A percentile compares a stretch with the other conserved stretches of the same genome.
phyloP scores from a whole-genome alignment of 768 basidiomycete species.

The Termitomyces sp. region DNA sequence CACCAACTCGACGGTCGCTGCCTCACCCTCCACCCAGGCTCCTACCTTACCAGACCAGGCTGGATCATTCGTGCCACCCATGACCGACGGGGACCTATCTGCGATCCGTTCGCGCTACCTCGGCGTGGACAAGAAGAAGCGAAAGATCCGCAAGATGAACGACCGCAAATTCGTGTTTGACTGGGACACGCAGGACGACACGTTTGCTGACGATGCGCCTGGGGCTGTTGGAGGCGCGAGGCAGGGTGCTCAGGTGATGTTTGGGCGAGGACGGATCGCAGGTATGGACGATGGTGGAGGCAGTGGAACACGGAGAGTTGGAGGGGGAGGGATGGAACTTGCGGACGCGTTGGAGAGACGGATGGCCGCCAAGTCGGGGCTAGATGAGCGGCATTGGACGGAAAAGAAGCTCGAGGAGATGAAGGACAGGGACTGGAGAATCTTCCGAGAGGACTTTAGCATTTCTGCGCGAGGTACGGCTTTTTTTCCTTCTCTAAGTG shows the following conservation, averaged over 20 bases:
- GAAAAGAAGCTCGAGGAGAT: conserved; percentile 91
- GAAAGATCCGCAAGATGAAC: conserved; percentile 90
- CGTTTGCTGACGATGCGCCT: conserved; percentile 74
- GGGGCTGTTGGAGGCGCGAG: conserved; percentile 62
- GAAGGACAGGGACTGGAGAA: conserved; percentile 98
- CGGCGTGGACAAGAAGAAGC: conserved; percentile 91
- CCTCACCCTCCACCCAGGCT: conserved; percentile 44
- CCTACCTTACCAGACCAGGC: conserved; percentile 25
- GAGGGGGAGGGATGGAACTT: conserved; percentile 39
- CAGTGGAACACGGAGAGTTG: conserved; percentile 29
- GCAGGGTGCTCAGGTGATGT: conserved; percentile 85
- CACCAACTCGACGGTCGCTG: conserved; percentile 24
- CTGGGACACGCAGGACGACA: conserved; percentile 97
- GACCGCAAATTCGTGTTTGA: conserved; percentile 99
- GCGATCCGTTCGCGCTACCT: conserved; percentile 92
- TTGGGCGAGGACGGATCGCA: conserved; percentile 76
- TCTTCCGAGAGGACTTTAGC: conserved; percentile 97
- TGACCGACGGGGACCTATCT: conserved; percentile 74
- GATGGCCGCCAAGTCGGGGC: conserved; percentile 70
- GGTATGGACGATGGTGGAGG: conserved; percentile 81
- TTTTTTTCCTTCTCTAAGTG: conserved; percentile 1
- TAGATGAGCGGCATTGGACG: conserved; percentile 97
- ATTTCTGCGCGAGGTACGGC: conserved; percentile 81
- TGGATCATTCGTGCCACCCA: conserved; percentile 47
- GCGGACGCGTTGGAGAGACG: conserved; percentile 82